Conservation (phyloP, 73 alveolate genomes). For the Paramecium octaurelia region DNA sequence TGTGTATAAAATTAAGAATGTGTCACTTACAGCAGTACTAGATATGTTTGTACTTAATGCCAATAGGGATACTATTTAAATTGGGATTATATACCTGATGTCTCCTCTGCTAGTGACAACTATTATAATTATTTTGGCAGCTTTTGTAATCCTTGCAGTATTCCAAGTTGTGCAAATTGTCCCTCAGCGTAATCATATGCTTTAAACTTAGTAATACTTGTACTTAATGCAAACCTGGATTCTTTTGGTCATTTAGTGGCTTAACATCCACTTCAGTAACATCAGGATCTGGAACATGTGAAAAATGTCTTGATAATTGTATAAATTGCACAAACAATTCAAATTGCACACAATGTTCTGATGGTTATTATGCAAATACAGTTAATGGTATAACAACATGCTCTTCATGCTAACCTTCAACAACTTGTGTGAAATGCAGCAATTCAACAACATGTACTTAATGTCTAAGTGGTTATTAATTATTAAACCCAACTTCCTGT, state of each 20-base stretch:
- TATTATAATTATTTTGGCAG: not conserved
- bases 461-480: not conserved
- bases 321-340: not conserved
- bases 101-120: not conserved
- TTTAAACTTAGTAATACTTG: not conserved
- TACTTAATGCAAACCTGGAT: not conserved
- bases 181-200: not conserved
- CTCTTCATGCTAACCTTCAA: not conserved
- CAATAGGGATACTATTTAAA: not conserved
- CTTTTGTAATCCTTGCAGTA: not conserved
- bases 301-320: not conserved
- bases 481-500: not conserved
- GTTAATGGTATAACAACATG: not conserved
- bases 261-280: not conserved
- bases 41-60: not conserved
- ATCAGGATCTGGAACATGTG: not conserved
- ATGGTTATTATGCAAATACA: not conserved
- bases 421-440: not conserved
- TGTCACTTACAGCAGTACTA: not conserved
- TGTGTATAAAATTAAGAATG: not conserved
- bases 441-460: not conserved
- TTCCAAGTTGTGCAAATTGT: not conserved
- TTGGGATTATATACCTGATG: not conserved
- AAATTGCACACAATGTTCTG: not conserved
- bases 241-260: not conserved